phyloP scores from a whole-genome alignment of 495 filamentous ascomycete genomes.

The Penicillium angulare region DNA sequence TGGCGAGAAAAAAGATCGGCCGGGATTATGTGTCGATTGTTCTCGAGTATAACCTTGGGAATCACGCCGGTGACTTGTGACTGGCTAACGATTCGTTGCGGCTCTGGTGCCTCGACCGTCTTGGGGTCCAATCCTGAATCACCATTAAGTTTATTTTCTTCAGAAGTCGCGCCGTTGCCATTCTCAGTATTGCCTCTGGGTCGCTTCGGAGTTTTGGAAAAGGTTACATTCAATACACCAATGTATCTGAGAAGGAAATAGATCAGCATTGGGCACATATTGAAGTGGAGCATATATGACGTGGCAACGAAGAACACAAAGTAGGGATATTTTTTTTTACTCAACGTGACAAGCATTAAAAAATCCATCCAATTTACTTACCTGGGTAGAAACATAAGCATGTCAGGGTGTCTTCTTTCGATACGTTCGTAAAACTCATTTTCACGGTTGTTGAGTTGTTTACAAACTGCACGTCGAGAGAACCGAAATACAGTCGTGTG shows the following conservation, averaged over 20 bases:
- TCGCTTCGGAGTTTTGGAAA: constrained; percentile 76
- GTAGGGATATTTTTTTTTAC: too few relatives aligned
- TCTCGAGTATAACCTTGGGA: constrained; percentile 90
- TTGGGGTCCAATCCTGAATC: constrained; percentile 11
- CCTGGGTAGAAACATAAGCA: constrained; percentile 90
- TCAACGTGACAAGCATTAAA: constrained; percentile 1
- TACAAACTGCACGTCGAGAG: constrained; percentile 91
- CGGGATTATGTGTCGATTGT: constrained; percentile 94
- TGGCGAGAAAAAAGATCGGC: constrained; percentile 64
- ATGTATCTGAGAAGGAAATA: constrained; percentile 64
- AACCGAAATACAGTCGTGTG: constrained; percentile 97
- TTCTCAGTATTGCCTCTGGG: constrained; percentile 46
- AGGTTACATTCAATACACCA: constrained; percentile 95
- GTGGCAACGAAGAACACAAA: too few relatives aligned
- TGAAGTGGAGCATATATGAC: constrained; percentile 12
- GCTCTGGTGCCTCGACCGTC: constrained; percentile 33
- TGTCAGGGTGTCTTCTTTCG: constrained; percentile 82
- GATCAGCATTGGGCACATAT: constrained; percentile 19
- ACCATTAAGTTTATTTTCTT: constrained; percentile 19
- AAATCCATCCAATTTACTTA: constrained; percentile 48
- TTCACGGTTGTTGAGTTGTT: constrained; percentile 93
- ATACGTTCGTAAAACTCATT: constrained; percentile 98
- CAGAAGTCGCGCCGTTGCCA: constrained; percentile 17
- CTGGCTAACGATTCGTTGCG: constrained; percentile 75
- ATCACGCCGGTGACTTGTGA: constrained; percentile 62